Conservation (phyloP, 2,329 filamentous ascomycete species). For the Alternaria hordeiaustralica region DNA sequence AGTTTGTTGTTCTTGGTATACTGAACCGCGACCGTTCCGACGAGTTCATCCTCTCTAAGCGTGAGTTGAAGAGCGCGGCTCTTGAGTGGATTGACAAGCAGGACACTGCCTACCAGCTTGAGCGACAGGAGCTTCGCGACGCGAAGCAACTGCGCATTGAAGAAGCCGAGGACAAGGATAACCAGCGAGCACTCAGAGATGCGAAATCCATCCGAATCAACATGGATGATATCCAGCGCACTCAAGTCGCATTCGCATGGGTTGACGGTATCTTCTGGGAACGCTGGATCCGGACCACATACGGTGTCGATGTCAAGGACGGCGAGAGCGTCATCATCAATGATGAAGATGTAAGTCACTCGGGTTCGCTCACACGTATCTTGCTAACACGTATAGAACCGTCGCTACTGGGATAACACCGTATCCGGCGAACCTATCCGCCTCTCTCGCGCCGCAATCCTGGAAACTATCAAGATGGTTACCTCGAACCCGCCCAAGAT, state of each 20-base stretch:
- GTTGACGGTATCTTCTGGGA: constrained; percentile 98
- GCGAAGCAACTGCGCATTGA: constrained; percentile 95
- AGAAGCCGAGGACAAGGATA: constrained; percentile 91
- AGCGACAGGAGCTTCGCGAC: constrained; percentile 90
- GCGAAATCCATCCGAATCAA: constrained; percentile 93
- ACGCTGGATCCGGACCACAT: constrained; percentile 93
- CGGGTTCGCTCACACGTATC: background rate
- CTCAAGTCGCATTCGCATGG: constrained; percentile 95
- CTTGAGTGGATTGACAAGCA: constrained; percentile 99
- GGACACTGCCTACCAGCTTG: constrained; percentile 86
- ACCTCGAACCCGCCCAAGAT: constrained; percentile 73
- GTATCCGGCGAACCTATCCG: constrained; percentile 89
- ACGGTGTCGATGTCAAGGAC: constrained; percentile 83
- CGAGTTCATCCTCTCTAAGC: constrained; percentile 77
- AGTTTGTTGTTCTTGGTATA: constrained; percentile 91
- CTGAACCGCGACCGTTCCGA: constrained; percentile 80
- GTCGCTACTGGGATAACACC: constrained; percentile 92
- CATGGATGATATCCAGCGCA: constrained; percentile 85
- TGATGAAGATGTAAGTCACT: constrained; percentile 84
- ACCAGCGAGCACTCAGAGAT: constrained; percentile 82
- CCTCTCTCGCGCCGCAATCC: constrained; percentile 85
- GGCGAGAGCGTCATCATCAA: constrained; percentile 96
- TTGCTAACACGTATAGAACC: constrained; percentile 66
- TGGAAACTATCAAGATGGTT: constrained; percentile 81
- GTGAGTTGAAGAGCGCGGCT: constrained; percentile 94